Base-by-base conservation (phyloP, 768 basidiomycete genomes). In the Amanita polypyramis region DNA sequence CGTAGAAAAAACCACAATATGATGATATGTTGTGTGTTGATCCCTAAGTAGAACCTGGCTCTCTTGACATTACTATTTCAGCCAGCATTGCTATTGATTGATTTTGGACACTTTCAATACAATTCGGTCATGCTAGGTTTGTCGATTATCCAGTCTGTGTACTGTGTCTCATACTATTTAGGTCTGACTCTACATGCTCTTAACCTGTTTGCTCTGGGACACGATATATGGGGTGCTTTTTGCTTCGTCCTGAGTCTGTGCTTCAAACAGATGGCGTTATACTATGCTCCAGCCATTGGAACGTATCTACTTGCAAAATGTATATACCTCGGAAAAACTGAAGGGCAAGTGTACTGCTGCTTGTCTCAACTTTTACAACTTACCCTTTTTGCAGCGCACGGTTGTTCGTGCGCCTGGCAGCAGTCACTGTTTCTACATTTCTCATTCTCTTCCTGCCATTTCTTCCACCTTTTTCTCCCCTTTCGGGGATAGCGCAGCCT, bases 191-290 rank as follows among this genome's bases (percentile, higher is more conserved):
- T 91, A 21, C 65, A 84, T 20, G 70, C 88, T 0, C 61, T 93
- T 32, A 77, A 81, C 54, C 77, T 76, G 54, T 87, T 95, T 37
- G 77, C 82, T 1, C 61, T 58, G 2, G 85, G 77, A 2, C 70
- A 73, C 15, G 94, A 97, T 59, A 62, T 85, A 2, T 52, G 81
- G 1, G 95, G 87, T 4, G 86, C 90, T 3, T 59, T 88, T 12
- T 78, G 70, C 49, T 95, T 97, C 55, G 85, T 90, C 4, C 67
- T 82, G n/a, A 85, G 86, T 53, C 73, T 98, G 15, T 77, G 85
- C 2, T 94, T 95, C 72, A 96, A 96, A 63, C 94, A 97, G 60
- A 96, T 97, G 93, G 84, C 89, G 2, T 68, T 96, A 21, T 95
- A 96, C 60, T 98, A 93, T 60, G 85, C 89, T 0, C 91, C 93